Conservation (phyloP, 768 basidiomycete species). For the Lactarius pseudohatsudake region DNA sequence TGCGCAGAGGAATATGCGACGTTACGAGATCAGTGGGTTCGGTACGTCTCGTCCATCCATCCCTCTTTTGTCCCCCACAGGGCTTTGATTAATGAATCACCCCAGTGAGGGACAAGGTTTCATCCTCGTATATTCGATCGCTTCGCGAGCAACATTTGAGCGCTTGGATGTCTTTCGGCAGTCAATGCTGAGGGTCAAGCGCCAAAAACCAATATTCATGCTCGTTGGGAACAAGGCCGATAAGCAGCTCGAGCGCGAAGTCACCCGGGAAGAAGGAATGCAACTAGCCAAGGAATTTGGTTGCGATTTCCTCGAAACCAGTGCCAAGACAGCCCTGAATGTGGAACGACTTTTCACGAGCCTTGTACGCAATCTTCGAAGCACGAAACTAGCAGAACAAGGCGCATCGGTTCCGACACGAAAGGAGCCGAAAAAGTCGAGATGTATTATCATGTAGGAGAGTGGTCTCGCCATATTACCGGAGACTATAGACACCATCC, state of each 20-base stretch:
- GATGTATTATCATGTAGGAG: slow-evolving; percentile 79
- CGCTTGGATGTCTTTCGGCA: slow-evolving; percentile 88
- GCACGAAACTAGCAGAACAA: slow-evolving; percentile 55
- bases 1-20: slow-evolving; percentile 92
- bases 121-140: slow-evolving; percentile 94
- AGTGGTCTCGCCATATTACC: slow-evolving; percentile 42
- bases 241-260: slow-evolving; percentile 87
- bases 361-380: slow-evolving; percentile 80
- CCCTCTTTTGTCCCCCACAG: slow-evolving; percentile 17
- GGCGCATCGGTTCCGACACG: slow-evolving; percentile 37
- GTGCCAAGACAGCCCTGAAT: slow-evolving; percentile 92
- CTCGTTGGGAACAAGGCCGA: slow-evolving; percentile 97
- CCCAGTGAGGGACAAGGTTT: slow-evolving; percentile 95
- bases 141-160: slow-evolving; percentile 89
- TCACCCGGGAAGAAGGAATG: slow-evolving; percentile 85
- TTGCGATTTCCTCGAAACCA: slow-evolving; percentile 94
- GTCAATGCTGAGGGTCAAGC: slow-evolving; percentile 86
- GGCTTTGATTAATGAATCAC: slow-evolving; percentile 24
- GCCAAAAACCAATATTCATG: slow-evolving; percentile 84
- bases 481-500: slow-evolving; percentile 66
- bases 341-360: slow-evolving; percentile 89
- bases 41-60: slow-evolving; percentile 52
- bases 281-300: slow-evolving; percentile 80
- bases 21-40: slow-evolving; percentile 95
- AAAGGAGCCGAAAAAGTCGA: slow-evolving; percentile 46